Percentiles rank a stretch among this genome's conserved stretches.
Conservation (phyloP, 768 basidiomycete species). For the Coprinopsis cinerea region DNA sequence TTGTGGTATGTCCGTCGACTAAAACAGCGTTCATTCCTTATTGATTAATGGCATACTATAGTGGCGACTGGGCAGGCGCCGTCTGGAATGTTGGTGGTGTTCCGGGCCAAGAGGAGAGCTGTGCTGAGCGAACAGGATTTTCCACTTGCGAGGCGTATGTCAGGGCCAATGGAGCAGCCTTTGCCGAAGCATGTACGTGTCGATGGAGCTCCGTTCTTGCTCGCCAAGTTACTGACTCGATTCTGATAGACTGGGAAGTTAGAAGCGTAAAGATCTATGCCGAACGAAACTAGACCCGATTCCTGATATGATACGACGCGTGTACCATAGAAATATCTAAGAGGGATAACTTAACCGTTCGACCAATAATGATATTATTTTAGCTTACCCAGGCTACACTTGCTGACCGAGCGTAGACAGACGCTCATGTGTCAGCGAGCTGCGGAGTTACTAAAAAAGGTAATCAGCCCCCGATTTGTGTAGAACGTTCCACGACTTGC, state of each 20-base stretch:
- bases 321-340: conserved; percentile 7
- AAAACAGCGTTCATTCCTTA: neutral
- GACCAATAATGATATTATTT: neutral
- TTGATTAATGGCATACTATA: conserved; percentile 17
- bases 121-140: conserved; percentile 77
- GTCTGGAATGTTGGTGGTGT: conserved; percentile 72
- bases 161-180: conserved; percentile 59
- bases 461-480: neutral
- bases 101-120: conserved; percentile 83
- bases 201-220: neutral
- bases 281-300: conserved; percentile 15
- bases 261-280: conserved; percentile 65
- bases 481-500: conserved; percentile 4
- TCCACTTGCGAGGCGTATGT: conserved; percentile 79
- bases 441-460: neutral
- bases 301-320: neutral
- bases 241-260: conserved; percentile 71
- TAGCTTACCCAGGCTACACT: neutral
- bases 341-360: neutral
- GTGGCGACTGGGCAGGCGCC: conserved; percentile 85
- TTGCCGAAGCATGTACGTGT: conserved; percentile 72
- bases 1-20: conserved; percentile 56
- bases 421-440: neutral
- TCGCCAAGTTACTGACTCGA: conserved; percentile 5
- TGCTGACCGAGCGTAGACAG: neutral